Base-by-base conservation (phyloP, 768 basidiomycete species). In the Psilocybe azurescens region DNA sequence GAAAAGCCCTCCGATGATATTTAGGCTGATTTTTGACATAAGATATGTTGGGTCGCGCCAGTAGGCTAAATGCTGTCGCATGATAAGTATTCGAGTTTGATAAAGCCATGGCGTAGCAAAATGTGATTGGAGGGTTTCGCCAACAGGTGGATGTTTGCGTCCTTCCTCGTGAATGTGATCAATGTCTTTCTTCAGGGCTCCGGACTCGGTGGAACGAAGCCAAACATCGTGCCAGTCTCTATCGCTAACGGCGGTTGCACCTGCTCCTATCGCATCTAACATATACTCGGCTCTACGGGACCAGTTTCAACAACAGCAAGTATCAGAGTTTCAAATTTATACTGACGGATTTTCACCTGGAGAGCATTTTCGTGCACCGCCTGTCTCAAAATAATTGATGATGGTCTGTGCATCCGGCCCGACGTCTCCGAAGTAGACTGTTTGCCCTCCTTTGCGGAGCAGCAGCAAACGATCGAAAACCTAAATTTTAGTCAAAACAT, bases 381-480 rank as follows among this genome's bases (percentile, higher is more conserved):
- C 87, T 3, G 70, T 68, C 71, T 93, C 87, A 63, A 96, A 94
- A 73, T 96, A 95, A n/a, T 81, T 70, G 58, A 94, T 85, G 18
- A 95, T 72, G 0, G 84, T 84, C 7, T 79, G 71, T 0, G 91
- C 80, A 60, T 89, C 83, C 18, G 75, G 64, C 0, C 93, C 93
- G 28, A 93, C 71, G 56, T 91, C 87, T 8, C 90, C 89, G 64
- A 89, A 90, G 74, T 90, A 93, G 7, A 89, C 89, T 3, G 81
- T 88, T 66, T 89, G 74, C 58, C 95, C 95, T 11, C 95, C 94
- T 65, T 86, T 86, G 49, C 86, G 83, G 3, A 97, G 80, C 0
- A 97, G 81, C 7, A 96, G 77, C 1, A 97, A 77, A 32, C 89
- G 77, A 68, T 96, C 94, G 65, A 95, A 95, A 41, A 84, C 85